phyloP scores from a whole-genome alignment of 192 early-diverging fungal species.

The Coemansia erecta region DNA sequence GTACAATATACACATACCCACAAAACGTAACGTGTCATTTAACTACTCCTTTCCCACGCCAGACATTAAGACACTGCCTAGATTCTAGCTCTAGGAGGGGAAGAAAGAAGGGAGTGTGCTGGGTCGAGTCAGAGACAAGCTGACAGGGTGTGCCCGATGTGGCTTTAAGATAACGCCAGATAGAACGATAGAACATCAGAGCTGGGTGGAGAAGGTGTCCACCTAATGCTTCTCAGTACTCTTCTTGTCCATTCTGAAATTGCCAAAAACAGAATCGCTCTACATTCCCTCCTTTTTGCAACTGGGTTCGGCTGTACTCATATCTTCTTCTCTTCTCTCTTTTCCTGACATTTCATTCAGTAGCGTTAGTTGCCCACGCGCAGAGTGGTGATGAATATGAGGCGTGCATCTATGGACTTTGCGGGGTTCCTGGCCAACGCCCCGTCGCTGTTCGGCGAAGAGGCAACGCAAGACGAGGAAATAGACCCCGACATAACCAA shows the following conservation, averaged over 20 bases:
- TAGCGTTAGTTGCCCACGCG: conserved; percentile 33
- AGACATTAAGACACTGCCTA: too few relatives aligned
- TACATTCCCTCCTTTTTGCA: not conserved
- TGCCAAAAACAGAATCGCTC: conserved; percentile 1
- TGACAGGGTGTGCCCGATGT: too few relatives aligned
- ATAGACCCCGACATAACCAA: conserved; percentile 41
- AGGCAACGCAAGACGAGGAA: conserved; percentile 41
- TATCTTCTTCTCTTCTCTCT: not conserved
- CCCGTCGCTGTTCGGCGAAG: conserved; percentile 51
- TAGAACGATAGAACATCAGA: too few relatives aligned
- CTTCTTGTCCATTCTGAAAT: not conserved
- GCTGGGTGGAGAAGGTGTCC: too few relatives aligned
- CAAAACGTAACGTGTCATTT: too few relatives aligned
- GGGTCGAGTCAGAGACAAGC: too few relatives aligned
- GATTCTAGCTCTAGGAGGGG: too few relatives aligned
- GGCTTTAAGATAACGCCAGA: too few relatives aligned
- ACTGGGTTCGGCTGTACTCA: not conserved
- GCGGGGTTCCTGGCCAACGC: conserved; percentile 50
- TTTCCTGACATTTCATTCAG: not conserved
- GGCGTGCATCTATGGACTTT: conserved; percentile 31
- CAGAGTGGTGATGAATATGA: conserved; percentile 32
- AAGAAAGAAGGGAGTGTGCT: too few relatives aligned
- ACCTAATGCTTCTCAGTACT: too few relatives aligned
- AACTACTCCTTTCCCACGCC: too few relatives aligned
- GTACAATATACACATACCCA: too few relatives aligned